phyloP scores from a whole-genome alignment of 306 rosid genomes.

The Cucurbita argyrosperma region DNA sequence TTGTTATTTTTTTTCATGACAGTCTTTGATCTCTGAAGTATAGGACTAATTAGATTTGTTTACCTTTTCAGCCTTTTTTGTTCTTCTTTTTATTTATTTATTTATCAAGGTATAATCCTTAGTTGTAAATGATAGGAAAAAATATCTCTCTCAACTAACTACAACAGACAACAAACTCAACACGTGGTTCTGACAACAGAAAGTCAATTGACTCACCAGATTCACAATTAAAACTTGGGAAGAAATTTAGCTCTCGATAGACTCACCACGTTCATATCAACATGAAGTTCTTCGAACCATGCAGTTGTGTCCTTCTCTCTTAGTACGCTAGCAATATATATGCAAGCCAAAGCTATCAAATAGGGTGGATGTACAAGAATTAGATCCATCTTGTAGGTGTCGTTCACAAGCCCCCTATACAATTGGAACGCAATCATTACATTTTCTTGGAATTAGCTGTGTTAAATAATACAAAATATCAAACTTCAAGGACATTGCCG shows the following conservation, averaged over 20 bases:
- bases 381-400: slow-evolving; percentile 94
- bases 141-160: neutral
- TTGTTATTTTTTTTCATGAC: no score
- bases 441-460: neutral
- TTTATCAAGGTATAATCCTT: neutral
- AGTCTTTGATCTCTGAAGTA: no score
- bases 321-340: slow-evolving; percentile 71
- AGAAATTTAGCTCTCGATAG: slow-evolving; percentile 1
- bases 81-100: neutral
- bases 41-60: no score
- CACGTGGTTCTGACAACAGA: neutral
- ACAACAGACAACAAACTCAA: neutral
- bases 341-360: slow-evolving; percentile 86
- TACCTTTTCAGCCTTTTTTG: no score
- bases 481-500: neutral
- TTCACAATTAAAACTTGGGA: neutral
- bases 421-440: slow-evolving; percentile 3
- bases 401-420: slow-evolving; percentile 78
- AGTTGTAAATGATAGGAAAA: neutral
- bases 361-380: slow-evolving; percentile 89
- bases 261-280: slow-evolving; percentile 90
- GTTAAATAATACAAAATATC: neutral
- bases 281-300: slow-evolving; percentile 92
- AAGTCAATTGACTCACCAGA: neutral
- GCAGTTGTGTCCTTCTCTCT: slow-evolving; percentile 73